Percentiles rank a stretch among this genome's conserved stretches.
These are phyloP conservation scores for Talaromyces pinophilus DNA, from an alignment of 2,329 filamentous ascomycete species.

Conservation along the genomic window DNA sequence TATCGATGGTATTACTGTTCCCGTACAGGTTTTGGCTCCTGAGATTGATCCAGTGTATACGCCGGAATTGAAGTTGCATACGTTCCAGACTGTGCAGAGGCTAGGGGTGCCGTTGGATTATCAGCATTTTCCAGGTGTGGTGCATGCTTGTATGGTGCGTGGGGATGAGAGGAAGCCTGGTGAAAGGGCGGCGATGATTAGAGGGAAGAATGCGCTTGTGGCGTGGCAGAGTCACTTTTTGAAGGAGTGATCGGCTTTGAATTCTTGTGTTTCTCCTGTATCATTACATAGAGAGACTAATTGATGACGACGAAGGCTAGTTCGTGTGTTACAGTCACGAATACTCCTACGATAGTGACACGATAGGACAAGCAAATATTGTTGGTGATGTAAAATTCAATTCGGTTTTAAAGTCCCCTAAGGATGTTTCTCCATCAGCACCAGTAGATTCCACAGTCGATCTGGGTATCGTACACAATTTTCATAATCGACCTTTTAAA, in stretches of 20 bases:
- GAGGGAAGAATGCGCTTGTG: slow-evolving; percentile 53
- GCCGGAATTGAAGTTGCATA: slow-evolving; percentile 50
- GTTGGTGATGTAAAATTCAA: not conserved
- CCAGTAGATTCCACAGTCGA: not conserved
- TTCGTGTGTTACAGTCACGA: not conserved
- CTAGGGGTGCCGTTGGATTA: slow-evolving; percentile 51
- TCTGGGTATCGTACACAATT: not conserved
- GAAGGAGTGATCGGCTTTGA: not conserved
- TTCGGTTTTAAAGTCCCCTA: not conserved
- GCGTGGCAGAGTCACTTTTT: slow-evolving; percentile 44
- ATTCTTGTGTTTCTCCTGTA: not conserved
- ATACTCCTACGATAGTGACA: not conserved
- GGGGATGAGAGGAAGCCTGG: slow-evolving; percentile 43
- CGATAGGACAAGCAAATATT: not conserved
- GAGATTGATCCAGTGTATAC: slow-evolving; percentile 50
- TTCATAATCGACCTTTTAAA: not conserved
- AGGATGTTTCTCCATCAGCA: not conserved
- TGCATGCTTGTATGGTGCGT: slow-evolving; percentile 50
- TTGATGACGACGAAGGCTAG: no score
- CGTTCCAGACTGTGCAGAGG: slow-evolving; percentile 43
- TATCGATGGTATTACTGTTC: slow-evolving; percentile 50
- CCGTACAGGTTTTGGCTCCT: slow-evolving; percentile 56
- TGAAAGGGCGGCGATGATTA: slow-evolving; percentile 50
- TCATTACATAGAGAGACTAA: not conserved
- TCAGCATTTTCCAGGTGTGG: slow-evolving; percentile 53